Percentiles rank a stretch among this genome's conserved stretches.
Conservation (phyloP, 2,329 filamentous ascomycete species). For the Calonectria pauciramosa region DNA sequence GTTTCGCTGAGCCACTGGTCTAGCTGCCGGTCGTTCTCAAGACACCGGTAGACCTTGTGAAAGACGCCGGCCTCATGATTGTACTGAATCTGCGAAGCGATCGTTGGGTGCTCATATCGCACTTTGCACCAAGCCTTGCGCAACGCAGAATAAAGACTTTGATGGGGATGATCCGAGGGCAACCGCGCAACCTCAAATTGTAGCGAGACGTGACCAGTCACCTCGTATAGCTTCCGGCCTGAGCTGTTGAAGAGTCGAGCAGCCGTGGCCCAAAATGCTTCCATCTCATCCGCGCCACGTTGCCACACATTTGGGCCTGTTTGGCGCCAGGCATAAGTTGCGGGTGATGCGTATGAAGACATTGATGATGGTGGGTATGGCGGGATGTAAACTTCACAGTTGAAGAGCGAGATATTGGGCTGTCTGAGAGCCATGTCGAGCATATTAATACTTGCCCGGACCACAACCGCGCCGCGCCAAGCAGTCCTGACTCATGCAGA, state of each 20-base stretch:
- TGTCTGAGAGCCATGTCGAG: neutral
- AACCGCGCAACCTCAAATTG: neutral
- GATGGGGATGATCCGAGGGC: neutral
- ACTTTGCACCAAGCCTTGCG: neutral
- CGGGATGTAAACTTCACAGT: neutral
- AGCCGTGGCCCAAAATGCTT: neutral
- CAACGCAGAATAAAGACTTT: neutral
- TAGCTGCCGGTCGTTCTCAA: neutral
- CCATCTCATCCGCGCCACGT: neutral
- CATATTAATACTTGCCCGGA: neutral
- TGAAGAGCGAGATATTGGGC: neutral
- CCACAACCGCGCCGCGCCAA: no score
- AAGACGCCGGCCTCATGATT: neutral
- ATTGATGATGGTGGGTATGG: neutral
- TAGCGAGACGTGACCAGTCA: neutral
- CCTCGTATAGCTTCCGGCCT: neutral
- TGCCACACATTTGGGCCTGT: neutral
- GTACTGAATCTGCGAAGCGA: neutral
- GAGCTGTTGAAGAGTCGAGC: neutral
- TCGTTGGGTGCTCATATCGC: neutral
- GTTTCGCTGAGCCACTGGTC: neutral
- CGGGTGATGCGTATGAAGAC: neutral
- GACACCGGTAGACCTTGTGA: neutral
- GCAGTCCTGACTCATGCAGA: neutral
- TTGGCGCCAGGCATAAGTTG: neutral